Percentiles rank a stretch among this genome's conserved stretches.
These are phyloP conservation scores for Cytidiella melzeri DNA, from an alignment of 768 basidiomycete species.

Conservation along the genomic window DNA sequence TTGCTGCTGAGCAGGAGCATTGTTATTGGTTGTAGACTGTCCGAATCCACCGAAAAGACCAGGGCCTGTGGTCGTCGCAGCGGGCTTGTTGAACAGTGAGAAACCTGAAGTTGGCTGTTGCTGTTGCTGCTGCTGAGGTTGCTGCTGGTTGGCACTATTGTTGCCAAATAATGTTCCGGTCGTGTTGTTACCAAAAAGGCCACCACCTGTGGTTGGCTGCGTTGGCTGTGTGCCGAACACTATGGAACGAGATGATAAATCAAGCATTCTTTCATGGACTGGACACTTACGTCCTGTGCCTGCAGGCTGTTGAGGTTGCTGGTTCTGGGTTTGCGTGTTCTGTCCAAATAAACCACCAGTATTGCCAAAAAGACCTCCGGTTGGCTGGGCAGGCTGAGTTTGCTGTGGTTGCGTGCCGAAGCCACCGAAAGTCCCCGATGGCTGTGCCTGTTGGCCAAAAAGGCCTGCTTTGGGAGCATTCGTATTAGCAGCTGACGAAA, in stretches of 20 bases:
- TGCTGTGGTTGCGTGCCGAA: conserved; percentile 8
- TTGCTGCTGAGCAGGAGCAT: conserved; percentile 21
- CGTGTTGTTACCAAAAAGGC: conserved; percentile 27
- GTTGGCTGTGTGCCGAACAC: conserved; percentile 33
- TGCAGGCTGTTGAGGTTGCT: conserved; percentile 25
- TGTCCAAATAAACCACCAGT: conserved; percentile 30
- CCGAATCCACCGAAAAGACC: conserved; percentile 39
- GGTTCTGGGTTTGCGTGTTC: conserved; percentile 31
- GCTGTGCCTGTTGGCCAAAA: conserved; percentile 37
- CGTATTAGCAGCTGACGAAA: conserved; percentile 15
- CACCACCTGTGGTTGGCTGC: conserved; percentile 15
- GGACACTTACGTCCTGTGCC: conserved; percentile 4
- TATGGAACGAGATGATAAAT: conserved; percentile 15
- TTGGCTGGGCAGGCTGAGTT: conserved; percentile 17
- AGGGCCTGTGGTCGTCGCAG: conserved; percentile 17
- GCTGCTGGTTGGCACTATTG: conserved; percentile 21
- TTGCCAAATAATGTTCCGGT: conserved; percentile 16
- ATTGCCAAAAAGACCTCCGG: conserved; percentile 17
- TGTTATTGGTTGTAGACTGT: conserved; percentile 32
- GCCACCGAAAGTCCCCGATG: conserved; percentile 13
- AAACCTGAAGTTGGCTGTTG: conserved; percentile 16
- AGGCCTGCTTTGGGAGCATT: conserved; percentile 37
- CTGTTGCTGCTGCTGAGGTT: conserved; percentile 23
- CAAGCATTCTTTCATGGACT: not conserved
- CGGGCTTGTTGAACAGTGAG: conserved; percentile 27